Percentiles rank a stretch among this genome's conserved stretches.
Evolutionary conservation across 441 rosid species (phyloP).

Genomic region (Gossypium davidsonii): DNA sequence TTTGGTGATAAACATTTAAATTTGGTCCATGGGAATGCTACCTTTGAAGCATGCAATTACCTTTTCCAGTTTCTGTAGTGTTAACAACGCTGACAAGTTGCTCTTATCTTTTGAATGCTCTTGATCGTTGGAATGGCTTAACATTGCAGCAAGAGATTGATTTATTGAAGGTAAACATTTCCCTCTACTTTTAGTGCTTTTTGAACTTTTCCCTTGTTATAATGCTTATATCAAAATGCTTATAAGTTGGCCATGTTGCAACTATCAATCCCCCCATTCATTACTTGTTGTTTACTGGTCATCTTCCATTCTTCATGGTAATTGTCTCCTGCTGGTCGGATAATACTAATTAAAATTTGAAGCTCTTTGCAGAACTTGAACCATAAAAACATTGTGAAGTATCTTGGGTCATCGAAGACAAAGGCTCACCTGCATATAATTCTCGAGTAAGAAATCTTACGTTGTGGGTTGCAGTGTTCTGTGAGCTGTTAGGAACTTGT

Average conservation of each 20-base stretch:
- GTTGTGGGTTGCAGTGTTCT: constrained; percentile 2
- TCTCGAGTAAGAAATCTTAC: constrained; percentile 71
- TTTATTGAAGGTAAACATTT: constrained; percentile 67
- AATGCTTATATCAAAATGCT: neutral
- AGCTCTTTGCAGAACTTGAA: constrained; percentile 69
- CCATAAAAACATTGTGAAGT: constrained; percentile 97
- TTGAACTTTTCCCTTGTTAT: neutral
- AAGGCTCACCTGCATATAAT: constrained; percentile 94
- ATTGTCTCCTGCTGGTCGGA: neutral
- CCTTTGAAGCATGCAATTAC: neutral
- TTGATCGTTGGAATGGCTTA: constrained; percentile 23
- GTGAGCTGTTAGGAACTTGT: constrained; percentile 15
- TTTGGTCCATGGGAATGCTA: neutral
- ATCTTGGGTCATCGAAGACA: constrained; percentile 93
- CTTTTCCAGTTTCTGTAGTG: constrained; percentile 4
- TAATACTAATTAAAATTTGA: constrained; percentile 13
- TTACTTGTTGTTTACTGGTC: neutral
- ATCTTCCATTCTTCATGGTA: neutral
- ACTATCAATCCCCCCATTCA: neutral
- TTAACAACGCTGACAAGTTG: constrained; percentile 30
- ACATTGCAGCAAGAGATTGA: constrained; percentile 94
- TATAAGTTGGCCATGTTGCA: neutral
- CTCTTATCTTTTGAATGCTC: constrained; percentile 27
- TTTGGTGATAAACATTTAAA: neutral
- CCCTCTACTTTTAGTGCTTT: neutral